Conservation (phyloP, 495 filamentous ascomycete genomes). For the Hypoxylon subgilvum region DNA sequence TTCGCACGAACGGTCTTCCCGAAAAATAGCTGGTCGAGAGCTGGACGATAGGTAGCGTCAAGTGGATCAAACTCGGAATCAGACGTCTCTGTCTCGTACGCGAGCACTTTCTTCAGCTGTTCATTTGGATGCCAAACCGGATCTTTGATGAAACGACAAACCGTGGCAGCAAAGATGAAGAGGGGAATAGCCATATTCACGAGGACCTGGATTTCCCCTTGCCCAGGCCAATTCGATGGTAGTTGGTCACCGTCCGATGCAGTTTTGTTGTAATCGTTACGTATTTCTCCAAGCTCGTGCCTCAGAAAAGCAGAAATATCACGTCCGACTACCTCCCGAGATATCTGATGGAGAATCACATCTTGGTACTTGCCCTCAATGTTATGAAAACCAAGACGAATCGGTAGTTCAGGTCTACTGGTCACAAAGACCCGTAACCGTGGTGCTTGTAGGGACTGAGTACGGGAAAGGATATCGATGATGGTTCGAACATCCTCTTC, state of each 20-base stretch:
- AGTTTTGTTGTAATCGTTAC: constrained; percentile 32
- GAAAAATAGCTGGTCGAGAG: constrained; percentile 24
- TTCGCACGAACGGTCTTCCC: neutral
- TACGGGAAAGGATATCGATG: constrained; percentile 43
- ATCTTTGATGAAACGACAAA: constrained; percentile 48
- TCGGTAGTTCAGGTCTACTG: constrained; percentile 55
- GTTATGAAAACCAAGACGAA: constrained; percentile 42
- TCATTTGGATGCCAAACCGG: constrained; percentile 26
- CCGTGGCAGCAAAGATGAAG: constrained; percentile 54
- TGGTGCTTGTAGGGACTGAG: neutral
- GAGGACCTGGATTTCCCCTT: constrained; percentile 38
- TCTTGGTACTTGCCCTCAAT: constrained; percentile 39
- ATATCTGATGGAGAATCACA: constrained; percentile 43
- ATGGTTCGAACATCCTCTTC: constrained; percentile 49
- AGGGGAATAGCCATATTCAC: constrained; percentile 48
- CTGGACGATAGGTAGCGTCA: constrained; percentile 37
- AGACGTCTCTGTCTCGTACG: neutral
- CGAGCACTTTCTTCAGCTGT: constrained; percentile 29
- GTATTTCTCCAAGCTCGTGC: constrained; percentile 28
- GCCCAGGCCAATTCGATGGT: constrained; percentile 49
- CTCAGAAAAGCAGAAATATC: constrained; percentile 47
- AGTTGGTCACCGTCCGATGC: constrained; percentile 9
- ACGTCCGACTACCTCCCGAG: constrained; percentile 37
- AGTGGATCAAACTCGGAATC: constrained; percentile 24
- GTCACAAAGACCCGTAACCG: constrained; percentile 37